Base-by-base conservation (phyloP, 2,329 filamentous ascomycete genomes). In the Metarhizium album region DNA sequence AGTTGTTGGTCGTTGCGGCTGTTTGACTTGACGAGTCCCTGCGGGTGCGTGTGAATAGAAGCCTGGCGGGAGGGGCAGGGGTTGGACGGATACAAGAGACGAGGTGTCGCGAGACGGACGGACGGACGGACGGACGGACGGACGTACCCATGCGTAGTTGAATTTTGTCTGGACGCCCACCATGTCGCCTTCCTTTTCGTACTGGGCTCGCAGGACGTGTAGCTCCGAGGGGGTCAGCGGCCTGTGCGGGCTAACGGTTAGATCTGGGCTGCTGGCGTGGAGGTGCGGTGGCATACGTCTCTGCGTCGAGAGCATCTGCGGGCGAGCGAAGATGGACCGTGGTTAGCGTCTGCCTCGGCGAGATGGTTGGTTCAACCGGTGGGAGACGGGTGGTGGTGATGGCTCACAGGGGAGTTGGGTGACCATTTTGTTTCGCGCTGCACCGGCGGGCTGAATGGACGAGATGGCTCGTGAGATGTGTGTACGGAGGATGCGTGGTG, bases 121-220 rank as follows among this genome's bases (percentile, higher is more conserved):
- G n/a, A n/a, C n/a, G n/a, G n/a, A n/a, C n/a, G n/a, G n/a, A n/a
- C n/a, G n/a, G n/a, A n/a, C n/a, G n/a, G n/a, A n/a, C n/a, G n/a
- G n/a, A n/a, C 75, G 52, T 80, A 95, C 90, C 93, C 93, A 98
- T 65, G 93, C 91, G 69, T 91, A 97, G 82, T 98, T 98, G 80
- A 98, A 98, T 68, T 97, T 97, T 55, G 93, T 98, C 70, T 98
- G 93, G 40, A 98, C 81, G 53, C 91, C 90, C 54, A 95, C 91
- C 75, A 95, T 94, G 62, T 95, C 88, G 59, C 91, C 93, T 72
- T 98, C 93, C 67, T 95, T 95, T 67, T 97, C 91, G 67, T 93
- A 98, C 69, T 98, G 93, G 54, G 87, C 78, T 57, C 91, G 87
- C 49, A 98, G 79, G 55, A 97, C 93, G 68, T 90, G 84, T 54